phyloP scores from a whole-genome alignment of 78 protist species.

The Blattamonas nauphoetae region DNA sequence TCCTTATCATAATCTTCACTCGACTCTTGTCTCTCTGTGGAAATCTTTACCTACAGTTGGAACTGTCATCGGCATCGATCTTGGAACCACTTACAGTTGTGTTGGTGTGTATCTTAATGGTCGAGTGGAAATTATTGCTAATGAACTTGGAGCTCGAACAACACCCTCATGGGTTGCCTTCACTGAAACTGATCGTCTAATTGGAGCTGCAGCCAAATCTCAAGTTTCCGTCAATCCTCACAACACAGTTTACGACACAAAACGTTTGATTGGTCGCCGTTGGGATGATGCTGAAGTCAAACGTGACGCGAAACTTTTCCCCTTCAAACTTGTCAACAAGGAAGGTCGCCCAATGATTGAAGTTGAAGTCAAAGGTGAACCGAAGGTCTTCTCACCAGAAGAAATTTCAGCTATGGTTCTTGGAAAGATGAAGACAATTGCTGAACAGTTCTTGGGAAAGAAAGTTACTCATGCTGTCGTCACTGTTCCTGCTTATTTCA shows the following conservation, averaged over 20 bases:
- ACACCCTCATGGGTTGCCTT: slow-evolving; percentile 53
- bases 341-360: slow-evolving; percentile 43
- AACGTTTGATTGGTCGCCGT: slow-evolving; percentile 66
- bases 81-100: slow-evolving; percentile 59
- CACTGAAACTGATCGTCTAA: slow-evolving; percentile 42
- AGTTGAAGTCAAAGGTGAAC: slow-evolving; percentile 14
- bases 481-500: slow-evolving; percentile 36
- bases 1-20: no score
- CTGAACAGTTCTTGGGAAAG: slow-evolving; percentile 47
- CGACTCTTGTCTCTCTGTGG: no score
- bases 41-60: slow-evolving; percentile 22
- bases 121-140: slow-evolving; percentile 18
- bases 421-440: slow-evolving; percentile 74
- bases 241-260: slow-evolving; percentile 88
- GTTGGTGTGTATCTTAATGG: slow-evolving; percentile 53
- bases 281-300: slow-evolving; percentile 68
- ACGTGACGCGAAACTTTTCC: slow-evolving; percentile 38
- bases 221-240: slow-evolving; percentile 86
- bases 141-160: slow-evolving; percentile 48
- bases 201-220: slow-evolving; percentile 84
- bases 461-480: slow-evolving; percentile 10
- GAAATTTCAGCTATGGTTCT: slow-evolving; percentile 77
- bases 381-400: slow-evolving; percentile 53
- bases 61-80: no score
- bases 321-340: slow-evolving; percentile 51